Base-by-base conservation (phyloP, 257 asterid species). In the Nicotiana otophora region DNA sequence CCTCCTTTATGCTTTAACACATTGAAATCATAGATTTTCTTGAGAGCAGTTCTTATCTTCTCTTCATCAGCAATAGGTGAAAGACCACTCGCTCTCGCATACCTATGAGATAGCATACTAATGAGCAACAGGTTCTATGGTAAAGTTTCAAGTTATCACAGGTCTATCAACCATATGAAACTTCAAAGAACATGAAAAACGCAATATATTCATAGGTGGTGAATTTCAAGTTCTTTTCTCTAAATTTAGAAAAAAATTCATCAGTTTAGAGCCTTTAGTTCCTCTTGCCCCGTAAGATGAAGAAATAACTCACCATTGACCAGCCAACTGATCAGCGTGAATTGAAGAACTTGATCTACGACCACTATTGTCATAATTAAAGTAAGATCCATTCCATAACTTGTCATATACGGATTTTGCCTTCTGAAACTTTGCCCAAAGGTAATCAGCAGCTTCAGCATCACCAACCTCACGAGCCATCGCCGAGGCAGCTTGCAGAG, bases 251-350 rank as follows among this genome's bases (percentile, higher is more conserved):
- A 42, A 42, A 42, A 30, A 70, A 14, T 4, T 68, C 77, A 10
- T 68, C 31, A 68, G 55, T 68, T 68, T 10, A 68, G 55, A 68
- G 76, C 48, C 75, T 16, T 36, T 64, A 28, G 70, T 64, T 64
- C 70, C 42, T 64, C 75, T 67, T 17, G 20, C 55, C 17, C 10
- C 1, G n/a, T 20, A 70, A 70, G 58, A 42, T 70, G 78, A 70
- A 70, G 78, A 70, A 67, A 42, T 70, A 20, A 70, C 57, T 55
- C 89, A 96, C 99, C 99, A 96, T 69, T 96, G 93, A 60, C 99
- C 99, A 81, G 99, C 99, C 86, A 96, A 84, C 83, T 94, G 99
- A 90, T 96, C 99, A 36, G 99, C 97, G 86, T 96, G 99, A 89
- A 96, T 94, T 60, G 98, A 96, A 53, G 93, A 84, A 85, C 98